Base-by-base conservation (phyloP, 1,284 basidiomycete species). In the Tilletia horrida region DNA sequence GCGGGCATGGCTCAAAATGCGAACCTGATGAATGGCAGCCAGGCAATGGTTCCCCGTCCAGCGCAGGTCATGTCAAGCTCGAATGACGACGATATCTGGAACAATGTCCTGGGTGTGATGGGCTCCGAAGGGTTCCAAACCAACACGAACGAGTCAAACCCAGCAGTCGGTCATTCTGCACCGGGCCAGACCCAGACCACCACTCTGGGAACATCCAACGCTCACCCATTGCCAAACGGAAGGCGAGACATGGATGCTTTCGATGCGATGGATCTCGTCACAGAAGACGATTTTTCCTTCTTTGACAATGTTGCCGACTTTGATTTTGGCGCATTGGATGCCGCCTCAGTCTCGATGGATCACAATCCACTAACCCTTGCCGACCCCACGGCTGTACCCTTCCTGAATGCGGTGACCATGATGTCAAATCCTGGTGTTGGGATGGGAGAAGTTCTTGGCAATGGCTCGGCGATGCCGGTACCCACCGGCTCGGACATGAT, bases 271-370 rank as follows among this genome's bases (percentile, higher is more conserved):
- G 74, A 68, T 0, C 59, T 78, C 62, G 68, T 78, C 35, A 79
- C 77, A 8, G 77, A 79, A 52, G 77, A 79, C 27, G 77, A 79
- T 69, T 79, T 79, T 59, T 73, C 73, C 35, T 79, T 79, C 70
- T 79, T 79, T 57, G 76, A 79, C 67, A 75, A 75, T 29, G 71
- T 61, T 14, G 69, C 69, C 25, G 66, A 16, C 8, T 25, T 31
- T 21, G 52, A 47, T 27, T 57, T 57, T 31, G 63, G 63, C 11
- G 63, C 40, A 16, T 47, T 64, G 13, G 29, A 29, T n/a, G 27
- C 23, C 42, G 35, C 6, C 35, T 40, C 35, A 11, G 35, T 40
- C 35, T 6, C 35, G 35, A 40, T 40, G 35, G 35, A 40, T 40
- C 35, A 40, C 35, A 11, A 40, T 11, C 11, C 35, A 40, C 35